phyloP scores from a whole-genome alignment of 306 rosid genomes.

The Quillaja saponaria region DNA sequence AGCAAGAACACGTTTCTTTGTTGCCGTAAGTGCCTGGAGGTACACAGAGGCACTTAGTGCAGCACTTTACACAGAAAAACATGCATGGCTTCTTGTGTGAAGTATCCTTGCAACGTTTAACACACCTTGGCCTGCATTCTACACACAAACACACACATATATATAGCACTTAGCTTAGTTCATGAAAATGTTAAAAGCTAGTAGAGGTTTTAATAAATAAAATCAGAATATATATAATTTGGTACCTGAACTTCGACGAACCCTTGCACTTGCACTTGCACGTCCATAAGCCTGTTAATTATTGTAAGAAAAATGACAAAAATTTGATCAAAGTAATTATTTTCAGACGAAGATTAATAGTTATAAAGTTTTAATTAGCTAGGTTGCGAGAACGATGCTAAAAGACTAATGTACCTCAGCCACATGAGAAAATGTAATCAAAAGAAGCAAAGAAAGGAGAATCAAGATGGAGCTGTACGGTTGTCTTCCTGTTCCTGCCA shows the following conservation, averaged over 20 bases:
- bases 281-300: constrained; percentile 47
- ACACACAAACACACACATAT: neutral
- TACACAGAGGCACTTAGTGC: constrained; percentile 75
- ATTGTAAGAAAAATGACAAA: neutral
- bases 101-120: constrained; percentile 75
- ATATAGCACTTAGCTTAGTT: neutral
- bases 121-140: constrained; percentile 72
- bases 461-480: constrained; percentile 41
- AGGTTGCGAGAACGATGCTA: too few species aligned
- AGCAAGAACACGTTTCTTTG: constrained; percentile 82
- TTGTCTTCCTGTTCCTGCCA: constrained; percentile 42
- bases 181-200: neutral
- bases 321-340: neutral
- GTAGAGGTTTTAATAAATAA: too few species aligned
- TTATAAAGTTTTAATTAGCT: too few species aligned
- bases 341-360: too few species aligned
- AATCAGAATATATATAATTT: too few species aligned
- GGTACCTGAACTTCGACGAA: constrained; percentile 66
- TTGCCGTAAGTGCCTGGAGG: constrained; percentile 83
- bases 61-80: constrained; percentile 91
- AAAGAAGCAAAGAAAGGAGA: constrained; percentile 54
- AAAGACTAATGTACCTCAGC: constrained; percentile 72
- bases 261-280: constrained; percentile 39
- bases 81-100: constrained; percentile 94
- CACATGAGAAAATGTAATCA: constrained; percentile 53